Conservation (phyloP, 352 stramenopile genomes). For the Hyaloperonospora brassicae region DNA sequence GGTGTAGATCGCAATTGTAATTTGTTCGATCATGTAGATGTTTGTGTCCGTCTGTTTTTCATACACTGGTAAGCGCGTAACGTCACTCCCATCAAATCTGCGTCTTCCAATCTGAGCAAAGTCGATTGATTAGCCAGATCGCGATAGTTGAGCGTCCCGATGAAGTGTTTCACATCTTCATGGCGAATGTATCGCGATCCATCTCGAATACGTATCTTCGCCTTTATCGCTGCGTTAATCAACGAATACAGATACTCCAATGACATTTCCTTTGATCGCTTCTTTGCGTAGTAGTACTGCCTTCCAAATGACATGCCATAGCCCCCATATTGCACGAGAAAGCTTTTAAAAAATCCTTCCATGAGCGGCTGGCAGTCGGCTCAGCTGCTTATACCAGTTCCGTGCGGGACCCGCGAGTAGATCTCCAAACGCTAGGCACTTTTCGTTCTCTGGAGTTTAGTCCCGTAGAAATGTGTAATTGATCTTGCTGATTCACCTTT, state of each 20-base stretch:
- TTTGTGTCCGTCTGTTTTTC: background rate
- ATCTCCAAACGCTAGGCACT: no score
- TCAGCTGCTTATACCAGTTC: no score
- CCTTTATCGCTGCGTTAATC: background rate
- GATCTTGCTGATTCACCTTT: no score
- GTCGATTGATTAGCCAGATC: background rate
- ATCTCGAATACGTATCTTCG: background rate
- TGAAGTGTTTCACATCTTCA: background rate
- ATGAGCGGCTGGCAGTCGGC: no score
- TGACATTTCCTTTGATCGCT: background rate
- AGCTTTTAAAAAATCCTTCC: no score
- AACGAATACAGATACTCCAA: conserved; percentile 9
- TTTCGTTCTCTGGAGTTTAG: no score
- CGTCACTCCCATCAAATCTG: background rate
- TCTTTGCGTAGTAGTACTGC: no score
- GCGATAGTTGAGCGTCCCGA: background rate
- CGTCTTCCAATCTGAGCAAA: background rate
- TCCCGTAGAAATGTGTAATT: no score
- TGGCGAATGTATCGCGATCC: background rate
- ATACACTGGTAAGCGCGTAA: background rate
- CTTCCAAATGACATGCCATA: no score
- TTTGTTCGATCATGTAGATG: background rate
- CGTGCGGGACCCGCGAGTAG: no score
- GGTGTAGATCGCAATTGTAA: background rate
- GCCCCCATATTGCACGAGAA: no score